A percentile compares a stretch with the other conserved stretches of the same genome.
These are phyloP conservation scores for Arachnomyces sp. DNA, from an alignment of 2,329 filamentous ascomycete genomes.

Conservation along the genomic window DNA sequence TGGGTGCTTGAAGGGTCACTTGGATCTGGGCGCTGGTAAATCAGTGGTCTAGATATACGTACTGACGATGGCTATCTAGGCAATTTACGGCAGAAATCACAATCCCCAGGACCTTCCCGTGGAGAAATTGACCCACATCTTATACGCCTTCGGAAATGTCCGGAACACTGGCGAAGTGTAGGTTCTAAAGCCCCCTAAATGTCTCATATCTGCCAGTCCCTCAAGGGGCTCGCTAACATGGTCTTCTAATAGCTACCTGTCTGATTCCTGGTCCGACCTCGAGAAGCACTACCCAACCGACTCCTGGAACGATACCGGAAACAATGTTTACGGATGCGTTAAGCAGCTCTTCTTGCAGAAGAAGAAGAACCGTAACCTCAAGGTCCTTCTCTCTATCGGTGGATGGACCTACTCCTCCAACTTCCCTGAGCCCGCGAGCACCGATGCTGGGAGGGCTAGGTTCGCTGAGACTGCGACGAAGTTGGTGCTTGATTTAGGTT, in stretches of 20 bases:
- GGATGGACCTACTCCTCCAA: slow-evolving; percentile 74
- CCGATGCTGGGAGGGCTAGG: slow-evolving; percentile 49
- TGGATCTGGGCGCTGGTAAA: too few relatives aligned
- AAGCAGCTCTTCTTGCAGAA: slow-evolving; percentile 72
- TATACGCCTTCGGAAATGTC: slow-evolving; percentile 86
- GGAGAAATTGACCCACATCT: slow-evolving; percentile 73
- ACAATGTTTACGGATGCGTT: slow-evolving; percentile 65
- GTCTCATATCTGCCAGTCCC: too few relatives aligned
- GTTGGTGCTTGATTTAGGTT: slow-evolving; percentile 70
- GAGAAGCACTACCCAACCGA: slow-evolving; percentile 63
- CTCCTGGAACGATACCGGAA: slow-evolving; percentile 59
- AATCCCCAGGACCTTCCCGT: slow-evolving; percentile 71
- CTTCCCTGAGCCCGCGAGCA: slow-evolving; percentile 61
- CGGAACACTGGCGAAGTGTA: slow-evolving; percentile 71
- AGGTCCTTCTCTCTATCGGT: slow-evolving; percentile 72
- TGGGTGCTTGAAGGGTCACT: too few relatives aligned
- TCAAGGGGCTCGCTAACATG: too few relatives aligned
- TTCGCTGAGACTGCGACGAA: slow-evolving; percentile 67
- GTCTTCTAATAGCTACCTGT: slow-evolving; percentile 38
- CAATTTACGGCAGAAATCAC: slow-evolving; percentile 77
- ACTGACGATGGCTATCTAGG: slow-evolving; percentile 35
- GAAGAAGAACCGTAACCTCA: slow-evolving; percentile 65
- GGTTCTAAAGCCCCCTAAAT: too few relatives aligned
- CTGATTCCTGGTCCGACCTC: slow-evolving; percentile 59
- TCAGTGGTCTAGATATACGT: too few relatives aligned